Conservation (phyloP, 78 protist genomes). For the Dictyostelium intermedium region DNA sequence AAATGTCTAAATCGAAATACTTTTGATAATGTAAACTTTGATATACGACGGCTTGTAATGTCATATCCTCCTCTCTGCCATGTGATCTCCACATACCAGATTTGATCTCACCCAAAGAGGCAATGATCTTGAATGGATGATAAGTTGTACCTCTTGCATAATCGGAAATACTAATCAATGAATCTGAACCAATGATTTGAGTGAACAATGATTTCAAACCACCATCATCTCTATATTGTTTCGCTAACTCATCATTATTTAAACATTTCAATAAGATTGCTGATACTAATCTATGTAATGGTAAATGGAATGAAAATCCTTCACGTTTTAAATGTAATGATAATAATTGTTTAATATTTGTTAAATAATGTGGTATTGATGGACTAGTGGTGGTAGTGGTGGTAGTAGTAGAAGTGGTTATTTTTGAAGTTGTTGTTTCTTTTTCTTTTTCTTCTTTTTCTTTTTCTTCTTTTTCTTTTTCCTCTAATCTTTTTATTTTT, state of each 20-base stretch:
- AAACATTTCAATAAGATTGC: background rate
- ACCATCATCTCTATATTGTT: constrained; percentile 5
- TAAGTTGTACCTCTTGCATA: constrained; percentile 30
- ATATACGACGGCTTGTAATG: constrained; percentile 20
- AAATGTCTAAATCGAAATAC: constrained; percentile 52
- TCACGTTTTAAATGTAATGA: constrained; percentile 10
- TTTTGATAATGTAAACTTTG: constrained; percentile 53
- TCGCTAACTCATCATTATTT: background rate
- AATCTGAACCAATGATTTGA: constrained; percentile 19
- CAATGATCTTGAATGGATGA: constrained; percentile 41
- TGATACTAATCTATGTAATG: constrained; percentile 44
- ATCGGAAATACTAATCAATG: constrained; percentile 15
- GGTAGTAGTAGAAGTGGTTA: background rate
- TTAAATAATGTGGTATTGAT: background rate
- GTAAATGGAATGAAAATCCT: constrained; percentile 62
- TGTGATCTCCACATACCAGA: constrained; percentile 64
- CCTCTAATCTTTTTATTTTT: background rate
- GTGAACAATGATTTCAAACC: constrained; percentile 11
- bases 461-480: background rate
- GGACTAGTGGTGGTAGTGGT: background rate
- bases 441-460: background rate
- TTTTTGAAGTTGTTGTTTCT: background rate
- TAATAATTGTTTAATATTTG: constrained; percentile 12
- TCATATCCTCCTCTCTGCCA: constrained; percentile 72
- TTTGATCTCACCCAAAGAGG: constrained; percentile 62